Evolutionary conservation across 2,329 filamentous ascomycete genomes (phyloP).

Genomic region (Ceratocystis lukuohia): DNA sequence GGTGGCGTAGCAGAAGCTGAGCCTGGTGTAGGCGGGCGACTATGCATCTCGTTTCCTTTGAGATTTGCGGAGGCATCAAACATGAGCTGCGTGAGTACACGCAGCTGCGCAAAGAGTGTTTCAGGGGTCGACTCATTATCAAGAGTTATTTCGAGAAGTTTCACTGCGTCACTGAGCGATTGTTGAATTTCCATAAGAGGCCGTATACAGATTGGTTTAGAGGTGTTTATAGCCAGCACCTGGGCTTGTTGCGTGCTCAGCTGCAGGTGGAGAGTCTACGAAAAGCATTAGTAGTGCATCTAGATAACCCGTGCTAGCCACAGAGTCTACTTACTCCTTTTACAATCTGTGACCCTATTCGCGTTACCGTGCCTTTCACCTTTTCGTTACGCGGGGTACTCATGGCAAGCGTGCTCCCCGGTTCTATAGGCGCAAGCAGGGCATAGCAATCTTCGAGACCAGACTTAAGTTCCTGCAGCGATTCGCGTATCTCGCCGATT

Average conservation of each 20-base stretch:
- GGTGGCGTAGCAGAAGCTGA: conserved; percentile 23
- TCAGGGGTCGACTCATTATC: conserved; percentile 43
- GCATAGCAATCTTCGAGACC: conserved; percentile 82
- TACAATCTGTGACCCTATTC: conserved; percentile 78
- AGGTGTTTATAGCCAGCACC: conserved; percentile 36
- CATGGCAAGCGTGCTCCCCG: conserved; percentile 77
- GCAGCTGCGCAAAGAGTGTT: conserved; percentile 43
- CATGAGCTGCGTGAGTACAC: conserved; percentile 42
- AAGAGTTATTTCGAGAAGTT: conserved; percentile 65
- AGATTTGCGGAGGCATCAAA: conserved; percentile 39
- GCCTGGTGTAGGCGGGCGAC: conserved; percentile 26
- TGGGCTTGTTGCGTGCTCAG: conserved; percentile 51
- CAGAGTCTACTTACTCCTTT: conserved; percentile 55
- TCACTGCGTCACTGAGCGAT: conserved; percentile 70
- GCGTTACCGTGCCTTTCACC: conserved; percentile 83
- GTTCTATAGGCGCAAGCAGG: conserved; percentile 70
- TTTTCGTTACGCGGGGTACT: conserved; percentile 76
- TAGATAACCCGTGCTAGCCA: background rate
- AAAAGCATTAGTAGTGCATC: conserved; percentile 10
- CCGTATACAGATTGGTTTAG: conserved; percentile 44
- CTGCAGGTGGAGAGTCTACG: conserved; percentile 60
- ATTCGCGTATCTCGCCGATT: conserved; percentile 35
- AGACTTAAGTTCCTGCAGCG: conserved; percentile 38
- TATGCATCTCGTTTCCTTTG: conserved; percentile 33
- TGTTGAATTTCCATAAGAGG: conserved; percentile 59